phyloP scores from a whole-genome alignment of 768 basidiomycete species.

The Hypholoma sublateritium region DNA sequence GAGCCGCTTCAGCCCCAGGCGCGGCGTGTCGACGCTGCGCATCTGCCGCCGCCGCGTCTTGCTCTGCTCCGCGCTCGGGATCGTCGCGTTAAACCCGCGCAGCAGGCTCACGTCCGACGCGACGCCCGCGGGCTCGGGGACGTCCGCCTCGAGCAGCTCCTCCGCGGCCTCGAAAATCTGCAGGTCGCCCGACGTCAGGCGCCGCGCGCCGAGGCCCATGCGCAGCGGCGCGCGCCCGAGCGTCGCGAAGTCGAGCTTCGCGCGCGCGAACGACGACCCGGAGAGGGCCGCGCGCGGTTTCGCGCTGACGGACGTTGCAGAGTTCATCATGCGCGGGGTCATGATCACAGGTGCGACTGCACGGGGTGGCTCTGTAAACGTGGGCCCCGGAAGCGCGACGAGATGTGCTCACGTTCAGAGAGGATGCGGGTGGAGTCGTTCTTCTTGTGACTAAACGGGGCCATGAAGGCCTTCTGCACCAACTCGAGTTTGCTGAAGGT shows the following conservation, averaged over 20 bases:
- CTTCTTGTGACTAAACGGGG: conserved; percentile 70
- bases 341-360: conserved; percentile 86
- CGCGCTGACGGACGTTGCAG: conserved; percentile 67
- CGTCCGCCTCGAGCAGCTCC: conserved; percentile 66
- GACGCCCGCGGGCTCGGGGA: conserved; percentile 73
- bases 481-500: conserved; percentile 53
- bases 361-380: conserved; percentile 5
- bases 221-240: conserved; percentile 78
- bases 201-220: conserved; percentile 60
- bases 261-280: conserved; percentile 31
- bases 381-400: not conserved
- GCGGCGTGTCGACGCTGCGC: conserved; percentile 74
- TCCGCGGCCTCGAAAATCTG: conserved; percentile 82
- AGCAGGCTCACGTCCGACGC: conserved; percentile 78
- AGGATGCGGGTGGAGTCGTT: conserved; percentile 71
- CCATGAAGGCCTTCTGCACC: conserved; percentile 69
- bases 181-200: conserved; percentile 81
- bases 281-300: conserved; percentile 37
- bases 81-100: conserved; percentile 92
- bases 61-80: conserved; percentile 84
- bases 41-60: conserved; percentile 76
- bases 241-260: conserved; percentile 69
- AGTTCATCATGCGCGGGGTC: conserved; percentile 81
- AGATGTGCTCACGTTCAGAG: conserved; percentile 60
- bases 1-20: conserved; percentile 75